Base-by-base conservation (phyloP, 257 asterid genomes). In the Rhazya stricta region DNA sequence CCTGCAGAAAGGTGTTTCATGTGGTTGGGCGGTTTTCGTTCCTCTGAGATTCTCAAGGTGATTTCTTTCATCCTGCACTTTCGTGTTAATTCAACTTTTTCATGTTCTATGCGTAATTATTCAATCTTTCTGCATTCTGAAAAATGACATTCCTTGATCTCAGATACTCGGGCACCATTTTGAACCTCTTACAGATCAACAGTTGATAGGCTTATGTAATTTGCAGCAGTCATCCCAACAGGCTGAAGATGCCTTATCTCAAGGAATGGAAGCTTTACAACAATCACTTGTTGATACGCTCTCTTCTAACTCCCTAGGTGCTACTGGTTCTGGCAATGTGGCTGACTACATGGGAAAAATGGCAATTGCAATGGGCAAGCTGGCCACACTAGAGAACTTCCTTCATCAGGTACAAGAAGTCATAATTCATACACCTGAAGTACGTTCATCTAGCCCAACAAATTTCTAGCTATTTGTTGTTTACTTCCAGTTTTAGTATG, bases 11-110 rank as follows among this genome's bases (percentile, higher is more conserved):
- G 99, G 78, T 92, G 99, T 79, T 92, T 92, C 86, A 90, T 95
- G 94, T 95, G 99, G 99, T 82, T 95, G 74, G 99, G 99, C 15
- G 99, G 99, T 27, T 92, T 92, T 73, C 96, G 97, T 43, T 88
- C 91, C 37, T 95, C 98, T 0, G 98, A 92, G 76, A 78, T 94
- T 76, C 97, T 94, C 79, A 92, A 92, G 96, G 99, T 92, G 37
- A 69, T 19, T 43, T 74, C 9, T 42, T 19, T 53, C 29, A 1
- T 34, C 37, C 30, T 6, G 18, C 25, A 16, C 2, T 15, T 29
- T 32, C 62, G 5, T 39, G 0, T 7, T 39, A n/a, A 45, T 37
- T 41, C 56, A 45, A 10, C 43, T 53, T 6, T 48, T 1, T 19
- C 34, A 50, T 19, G 29, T 21, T 15, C 10, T 39, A 5, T 21